A percentile compares a stretch with the other conserved stretches of the same genome.
Conservation (phyloP, 1,284 basidiomycete genomes). For the Dichomitus squalens region DNA sequence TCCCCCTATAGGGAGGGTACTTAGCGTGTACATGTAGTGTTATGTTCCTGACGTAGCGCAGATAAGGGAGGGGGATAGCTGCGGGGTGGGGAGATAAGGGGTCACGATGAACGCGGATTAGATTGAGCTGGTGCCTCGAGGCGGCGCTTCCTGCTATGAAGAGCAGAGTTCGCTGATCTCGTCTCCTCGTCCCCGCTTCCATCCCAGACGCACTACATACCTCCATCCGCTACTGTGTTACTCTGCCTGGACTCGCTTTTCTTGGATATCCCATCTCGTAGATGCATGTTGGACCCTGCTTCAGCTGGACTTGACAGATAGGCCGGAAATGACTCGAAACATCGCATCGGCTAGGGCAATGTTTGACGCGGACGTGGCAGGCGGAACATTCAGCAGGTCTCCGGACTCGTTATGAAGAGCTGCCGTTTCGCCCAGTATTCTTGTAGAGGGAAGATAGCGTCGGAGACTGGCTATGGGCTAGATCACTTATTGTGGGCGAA, state of each 20-base stretch:
- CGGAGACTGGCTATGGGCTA: not conserved
- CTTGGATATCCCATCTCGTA: not conserved
- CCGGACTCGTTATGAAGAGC: not conserved
- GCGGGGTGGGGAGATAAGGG: constrained; percentile 12
- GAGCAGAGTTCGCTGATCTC: constrained; percentile 13
- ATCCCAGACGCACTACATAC: constrained; percentile 4
- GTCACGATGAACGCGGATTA: constrained; percentile 3
- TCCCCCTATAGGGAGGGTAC: not conserved
- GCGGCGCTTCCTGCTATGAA: constrained; percentile 10
- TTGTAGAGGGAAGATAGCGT: not conserved
- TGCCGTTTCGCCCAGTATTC: not conserved
- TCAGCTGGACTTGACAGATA: not conserved
- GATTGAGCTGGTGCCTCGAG: constrained; percentile 20
- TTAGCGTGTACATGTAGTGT: not conserved
- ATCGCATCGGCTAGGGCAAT: not conserved
- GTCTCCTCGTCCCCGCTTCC: constrained; percentile 16
- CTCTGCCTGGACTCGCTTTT: constrained; percentile 5
- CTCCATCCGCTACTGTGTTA: constrained; percentile 1
- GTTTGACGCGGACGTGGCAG: not conserved
- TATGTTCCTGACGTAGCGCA: not conserved
- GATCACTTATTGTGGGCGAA: not conserved
- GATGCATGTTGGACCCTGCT: constrained; percentile 1
- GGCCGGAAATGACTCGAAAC: not conserved
- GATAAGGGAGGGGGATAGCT: constrained; percentile 1
- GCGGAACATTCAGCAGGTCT: not conserved